Base-by-base conservation (phyloP, 2,329 filamentous ascomycete genomes). In the Fusarium duplospermum region DNA sequence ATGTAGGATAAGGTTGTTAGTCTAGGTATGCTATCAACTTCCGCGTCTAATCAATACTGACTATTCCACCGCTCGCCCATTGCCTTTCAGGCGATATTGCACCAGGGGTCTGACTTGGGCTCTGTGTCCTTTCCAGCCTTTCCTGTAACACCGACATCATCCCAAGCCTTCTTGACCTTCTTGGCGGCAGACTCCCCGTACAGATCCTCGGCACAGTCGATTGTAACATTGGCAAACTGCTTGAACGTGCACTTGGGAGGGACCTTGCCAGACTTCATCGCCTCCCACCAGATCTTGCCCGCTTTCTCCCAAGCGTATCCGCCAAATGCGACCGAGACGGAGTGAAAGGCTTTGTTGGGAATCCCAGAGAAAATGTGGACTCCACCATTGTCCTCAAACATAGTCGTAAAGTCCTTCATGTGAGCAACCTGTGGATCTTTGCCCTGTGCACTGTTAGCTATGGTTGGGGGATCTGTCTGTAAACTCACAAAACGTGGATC, bases 301-400 rank as follows among this genome's bases (percentile, higher is more conserved):
- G 86, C 86, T 80, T 87, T 87, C 75, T 88, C 87, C 86, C 85
- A 90, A 5, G 86, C 85, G 76, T 85, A 87, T 6, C 88, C 88
- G 16, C 87, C 88, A 71, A 90, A 84, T 2, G 80, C 83, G 6
- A 82, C 78, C 2, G 87, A 80, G 13, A 81, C 83, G 11, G 88
- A 83, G 73, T 88, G 88, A 72, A 90, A 90, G 3, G 88, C 88
- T 70, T 85, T 84, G 81, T 90, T 90, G 3, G 88, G 88, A 52
- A 90, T 90, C 7, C 88, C 88, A 7, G 87, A 89, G 79, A 85
- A 88, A 58, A 87, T 80, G 78, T 90, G 88, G 4, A 89, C 87
- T 35, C 88, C 89, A 9, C 87, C 86, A 52, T 87, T 86, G 77
- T 89, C 88, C 9, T 86, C 82, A 5, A 67, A 78, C 4, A 80